phyloP scores from a whole-genome alignment of 2,329 filamentous ascomycete genomes.

The Clonostachys rhizophaga region DNA sequence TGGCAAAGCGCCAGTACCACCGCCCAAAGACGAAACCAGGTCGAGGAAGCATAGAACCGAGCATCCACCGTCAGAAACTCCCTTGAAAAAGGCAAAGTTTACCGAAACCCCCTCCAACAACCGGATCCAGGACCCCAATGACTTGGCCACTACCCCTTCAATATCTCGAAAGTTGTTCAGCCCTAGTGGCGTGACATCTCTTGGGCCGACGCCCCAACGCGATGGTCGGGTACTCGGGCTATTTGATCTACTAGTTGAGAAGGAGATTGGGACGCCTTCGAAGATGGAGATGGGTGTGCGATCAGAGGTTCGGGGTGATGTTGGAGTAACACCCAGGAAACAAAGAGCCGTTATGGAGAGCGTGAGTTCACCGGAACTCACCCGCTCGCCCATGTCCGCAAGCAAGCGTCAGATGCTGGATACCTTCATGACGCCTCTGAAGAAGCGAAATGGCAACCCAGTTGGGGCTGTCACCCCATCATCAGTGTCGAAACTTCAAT shows the following conservation, averaged over 20 bases:
- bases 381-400: slow-evolving; percentile 46
- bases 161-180: slow-evolving; percentile 56
- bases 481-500: slow-evolving; percentile 50
- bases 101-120: slow-evolving; percentile 41
- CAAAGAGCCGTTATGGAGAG: slow-evolving; percentile 19
- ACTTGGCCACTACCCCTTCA: slow-evolving; percentile 49
- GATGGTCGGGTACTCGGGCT: slow-evolving; percentile 73
- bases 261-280: slow-evolving; percentile 43
- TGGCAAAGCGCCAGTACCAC: slow-evolving; percentile 37
- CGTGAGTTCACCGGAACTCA: slow-evolving; percentile 23
- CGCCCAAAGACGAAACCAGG: slow-evolving; percentile 27
- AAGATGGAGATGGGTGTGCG: slow-evolving; percentile 24
- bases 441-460: slow-evolving; percentile 33
- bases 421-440: slow-evolving; percentile 61
- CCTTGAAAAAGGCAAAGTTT: slow-evolving; percentile 45
- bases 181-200: slow-evolving; percentile 50
- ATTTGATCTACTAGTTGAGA: slow-evolving; percentile 63
- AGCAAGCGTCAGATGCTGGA: slow-evolving; percentile 59
- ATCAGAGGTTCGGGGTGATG: neutral
- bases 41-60: slow-evolving; percentile 30
- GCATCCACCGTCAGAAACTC: slow-evolving; percentile 31
- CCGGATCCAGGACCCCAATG: slow-evolving; percentile 29
- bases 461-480: slow-evolving; percentile 35
- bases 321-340: slow-evolving; percentile 41
- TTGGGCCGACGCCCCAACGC: slow-evolving; percentile 76